Evolutionary conservation across 148 eudicot genomes (phyloP).

Genomic region (Heliosperma pusillum): DNA sequence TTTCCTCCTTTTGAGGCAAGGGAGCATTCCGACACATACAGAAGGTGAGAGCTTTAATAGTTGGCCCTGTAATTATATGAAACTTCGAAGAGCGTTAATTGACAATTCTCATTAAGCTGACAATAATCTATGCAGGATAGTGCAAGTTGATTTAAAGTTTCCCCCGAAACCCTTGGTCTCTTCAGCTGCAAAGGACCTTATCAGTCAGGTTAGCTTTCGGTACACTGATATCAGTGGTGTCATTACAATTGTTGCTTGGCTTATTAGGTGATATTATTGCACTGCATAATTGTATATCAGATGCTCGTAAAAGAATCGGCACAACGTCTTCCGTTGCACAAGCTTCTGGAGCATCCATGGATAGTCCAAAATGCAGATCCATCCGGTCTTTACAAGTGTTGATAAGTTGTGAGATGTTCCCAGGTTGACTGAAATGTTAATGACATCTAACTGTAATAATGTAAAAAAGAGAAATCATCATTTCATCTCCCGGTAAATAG

Average conservation of each 20-base stretch:
- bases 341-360: slow-evolving; percentile 94
- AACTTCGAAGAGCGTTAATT: neutral
- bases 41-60: slow-evolving; percentile 47
- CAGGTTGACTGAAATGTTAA: slow-evolving; percentile 20
- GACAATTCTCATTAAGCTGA: neutral
- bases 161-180: slow-evolving; percentile 75
- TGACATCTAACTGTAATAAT: slow-evolving; percentile 10
- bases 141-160: slow-evolving; percentile 79
- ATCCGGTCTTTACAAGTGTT: slow-evolving; percentile 65
- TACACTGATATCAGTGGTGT: neutral
- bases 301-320: slow-evolving; percentile 94
- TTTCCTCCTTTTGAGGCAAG: slow-evolving; percentile 94
- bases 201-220: slow-evolving; percentile 46
- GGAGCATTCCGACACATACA: slow-evolving; percentile 92
- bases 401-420: slow-evolving; percentile 5
- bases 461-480: slow-evolving; percentile 15
- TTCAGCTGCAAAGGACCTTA: slow-evolving; percentile 76
- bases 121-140: slow-evolving; percentile 46
- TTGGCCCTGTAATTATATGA: neutral
- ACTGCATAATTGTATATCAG: slow-evolving; percentile 27
- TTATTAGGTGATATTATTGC: neutral
- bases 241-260: neutral
- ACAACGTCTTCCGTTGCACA: slow-evolving; percentile 75
- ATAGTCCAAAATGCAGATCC: slow-evolving; percentile 88
- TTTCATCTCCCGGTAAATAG: neutral